Evolutionary conservation across 2,329 filamentous ascomycete species (phyloP).

Genomic region (Fulvia fulva): DNA sequence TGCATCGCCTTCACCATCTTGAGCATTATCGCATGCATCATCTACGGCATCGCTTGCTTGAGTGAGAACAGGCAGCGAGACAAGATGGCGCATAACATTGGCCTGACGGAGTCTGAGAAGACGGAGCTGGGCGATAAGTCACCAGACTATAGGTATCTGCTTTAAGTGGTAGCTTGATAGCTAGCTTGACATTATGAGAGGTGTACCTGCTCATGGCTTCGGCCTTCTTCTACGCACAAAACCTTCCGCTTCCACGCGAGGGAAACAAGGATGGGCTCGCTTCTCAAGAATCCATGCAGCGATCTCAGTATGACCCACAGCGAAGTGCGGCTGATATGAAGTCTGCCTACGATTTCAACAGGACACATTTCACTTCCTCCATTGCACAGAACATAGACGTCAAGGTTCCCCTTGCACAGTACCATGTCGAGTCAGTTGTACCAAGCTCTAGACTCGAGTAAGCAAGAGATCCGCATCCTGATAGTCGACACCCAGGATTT

Average conservation of each 20-base stretch:
- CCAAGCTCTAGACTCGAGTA: neutral
- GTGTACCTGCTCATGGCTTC: neutral
- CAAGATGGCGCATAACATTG: slow-evolving; percentile 42
- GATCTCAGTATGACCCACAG: neutral
- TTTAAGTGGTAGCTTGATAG: slow-evolving; percentile 39
- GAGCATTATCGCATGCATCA: slow-evolving; percentile 56
- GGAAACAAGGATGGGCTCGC: neutral
- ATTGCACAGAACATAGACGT: no score
- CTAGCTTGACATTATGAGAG: neutral
- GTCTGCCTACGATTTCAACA: no score
- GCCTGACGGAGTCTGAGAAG: slow-evolving; percentile 60
- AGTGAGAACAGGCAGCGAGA: slow-evolving; percentile 59
- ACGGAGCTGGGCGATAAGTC: slow-evolving; percentile 56
- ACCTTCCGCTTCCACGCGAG: no score
- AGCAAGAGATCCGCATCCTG: neutral
- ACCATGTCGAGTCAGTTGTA: neutral
- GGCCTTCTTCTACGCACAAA: neutral
- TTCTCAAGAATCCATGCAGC: neutral
- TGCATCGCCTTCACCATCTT: slow-evolving; percentile 69
- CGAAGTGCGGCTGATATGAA: no score
- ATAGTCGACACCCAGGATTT: neutral
- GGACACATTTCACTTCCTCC: no score
- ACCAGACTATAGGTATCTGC: slow-evolving; percentile 57
- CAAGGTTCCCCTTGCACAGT: no score
- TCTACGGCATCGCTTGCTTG: slow-evolving; percentile 58